Base-by-base conservation (phyloP, 2,329 filamentous ascomycete genomes). In the Trichophyton simii region DNA sequence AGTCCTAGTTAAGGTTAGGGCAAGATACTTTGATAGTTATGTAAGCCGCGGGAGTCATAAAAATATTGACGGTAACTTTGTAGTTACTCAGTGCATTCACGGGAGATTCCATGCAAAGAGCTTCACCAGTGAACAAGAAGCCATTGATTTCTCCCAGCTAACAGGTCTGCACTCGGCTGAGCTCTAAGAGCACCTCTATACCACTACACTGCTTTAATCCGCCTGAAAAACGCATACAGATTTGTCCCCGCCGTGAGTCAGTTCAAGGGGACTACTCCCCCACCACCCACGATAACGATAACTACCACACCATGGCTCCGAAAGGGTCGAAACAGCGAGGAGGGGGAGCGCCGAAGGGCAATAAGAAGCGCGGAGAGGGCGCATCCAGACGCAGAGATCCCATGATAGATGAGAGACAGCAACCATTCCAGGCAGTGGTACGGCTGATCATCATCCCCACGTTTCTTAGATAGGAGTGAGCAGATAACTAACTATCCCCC, bases 381-480 rank as follows among this genome's bases (percentile, higher is more conserved):
- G 31, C 48, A 28, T 66, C 60, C 67, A 70, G 48, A 74, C 75
- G 59, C 66, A 71, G 66, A 72, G 72, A 55, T 61, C 63, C 20
- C 63, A 67, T 58, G 42, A 73, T 73, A 38, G 79, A 84, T 46
- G 79, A 83, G 70, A 78, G 81, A 62, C 82, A 85, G 66, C 82
- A 86, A 65, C 79, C 82, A 15, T 76, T 87, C 36, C 83, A 85
- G 75, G 84, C 84, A 55, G 82, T 86, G 63, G 80, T 83, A 74
- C 65, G 80, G 80, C 76, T 58, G 55, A 8, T 13, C 4, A 22
- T 7, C 9, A 52, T 18, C 28, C 46, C 46, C 52, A 48, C 20
- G 2, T 48, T 7, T 20, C 44, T 48, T 20, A 20, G n/a, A 20
- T 25, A 5, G 11, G 9, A 48, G 18, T 31, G 28, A 8, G 22